phyloP scores from a whole-genome alignment of 2,329 filamentous ascomycete species.

The Beauveria rudraprayagi region DNA sequence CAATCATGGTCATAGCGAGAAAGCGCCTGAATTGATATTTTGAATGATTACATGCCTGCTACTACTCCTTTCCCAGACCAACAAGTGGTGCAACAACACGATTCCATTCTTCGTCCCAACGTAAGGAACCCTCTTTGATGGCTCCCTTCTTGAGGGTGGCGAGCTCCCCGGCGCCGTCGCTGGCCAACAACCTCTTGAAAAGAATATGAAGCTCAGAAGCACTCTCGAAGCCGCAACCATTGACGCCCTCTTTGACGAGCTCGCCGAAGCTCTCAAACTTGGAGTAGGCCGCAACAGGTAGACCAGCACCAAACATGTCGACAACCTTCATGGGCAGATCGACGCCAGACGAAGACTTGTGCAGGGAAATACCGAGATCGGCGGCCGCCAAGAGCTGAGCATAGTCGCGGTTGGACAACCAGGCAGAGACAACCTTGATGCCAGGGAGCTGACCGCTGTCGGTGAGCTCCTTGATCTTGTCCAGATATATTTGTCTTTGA shows the following conservation, averaged over 20 bases:
- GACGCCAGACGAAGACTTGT: slow-evolving; percentile 89
- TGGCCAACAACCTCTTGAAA: slow-evolving; percentile 55
- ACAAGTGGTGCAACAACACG: slow-evolving; percentile 68
- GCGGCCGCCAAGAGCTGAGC: slow-evolving; percentile 75
- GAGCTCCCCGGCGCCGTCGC: slow-evolving; percentile 45
- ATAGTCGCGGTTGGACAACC: slow-evolving; percentile 79
- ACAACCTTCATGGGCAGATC: slow-evolving; percentile 99
- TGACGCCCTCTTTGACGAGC: slow-evolving; percentile 78
- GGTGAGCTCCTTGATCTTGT: slow-evolving; percentile 54
- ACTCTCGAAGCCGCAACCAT: slow-evolving; percentile 77
- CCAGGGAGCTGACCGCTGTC: slow-evolving; percentile 55
- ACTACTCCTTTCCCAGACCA: slow-evolving; percentile 29
- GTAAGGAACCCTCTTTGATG: slow-evolving; percentile 59
- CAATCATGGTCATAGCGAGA: not conserved
- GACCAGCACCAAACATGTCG: slow-evolving; percentile 93
- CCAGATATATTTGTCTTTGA: slow-evolving; percentile 67
- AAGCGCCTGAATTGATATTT: not conserved
- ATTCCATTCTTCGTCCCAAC: slow-evolving; percentile 95
- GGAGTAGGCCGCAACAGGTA: slow-evolving; percentile 83
- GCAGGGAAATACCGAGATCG: slow-evolving; percentile 83
- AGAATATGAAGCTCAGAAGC: slow-evolving; percentile 56
- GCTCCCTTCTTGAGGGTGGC: slow-evolving; percentile 59
- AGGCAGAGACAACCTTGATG: slow-evolving; percentile 70
- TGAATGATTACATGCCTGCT: not conserved
- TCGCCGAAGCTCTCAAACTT: slow-evolving; percentile 84